Conservation (phyloP, 192 early-diverging fungal genomes). For the Podila epicladia region DNA sequence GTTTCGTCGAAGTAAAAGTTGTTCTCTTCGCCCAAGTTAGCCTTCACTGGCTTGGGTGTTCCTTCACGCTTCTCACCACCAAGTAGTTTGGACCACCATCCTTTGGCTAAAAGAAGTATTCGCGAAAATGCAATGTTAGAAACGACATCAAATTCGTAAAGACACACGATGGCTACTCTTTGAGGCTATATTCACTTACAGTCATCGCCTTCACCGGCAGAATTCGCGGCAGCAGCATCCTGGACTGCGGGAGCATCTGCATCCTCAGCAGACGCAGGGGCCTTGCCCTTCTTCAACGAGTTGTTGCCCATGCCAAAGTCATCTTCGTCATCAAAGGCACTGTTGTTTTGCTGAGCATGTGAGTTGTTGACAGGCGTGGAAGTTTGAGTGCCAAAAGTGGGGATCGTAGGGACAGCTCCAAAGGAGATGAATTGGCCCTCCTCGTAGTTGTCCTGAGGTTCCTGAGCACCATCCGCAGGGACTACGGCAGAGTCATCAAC, state of each 20-base stretch:
- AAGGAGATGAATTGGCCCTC: constrained; percentile 45
- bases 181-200: constrained; percentile 4
- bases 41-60: constrained; percentile 67
- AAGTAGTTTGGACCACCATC: constrained; percentile 47
- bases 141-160: neutral
- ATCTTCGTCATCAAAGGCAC: constrained; percentile 61
- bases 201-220: constrained; percentile 15
- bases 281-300: constrained; percentile 48
- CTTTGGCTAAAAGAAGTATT: constrained; percentile 14
- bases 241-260: neutral
- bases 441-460: constrained; percentile 25
- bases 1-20: constrained; percentile 89
- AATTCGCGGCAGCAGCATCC: constrained; percentile 38
- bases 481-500: neutral
- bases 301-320: constrained; percentile 71
- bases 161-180: neutral
- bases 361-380: constrained; percentile 21
- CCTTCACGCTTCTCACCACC: constrained; percentile 43
- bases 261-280: constrained; percentile 17
- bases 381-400: constrained; percentile 24
- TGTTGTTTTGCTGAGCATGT: constrained; percentile 13
- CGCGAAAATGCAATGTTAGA: neutral
- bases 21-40: constrained; percentile 88
- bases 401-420: constrained; percentile 44
- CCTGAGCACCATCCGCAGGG: constrained; percentile 9